These are phyloP conservation scores for Amanita exitialis DNA, from an alignment of 768 basidiomycete genomes.

Conservation along the genomic window DNA sequence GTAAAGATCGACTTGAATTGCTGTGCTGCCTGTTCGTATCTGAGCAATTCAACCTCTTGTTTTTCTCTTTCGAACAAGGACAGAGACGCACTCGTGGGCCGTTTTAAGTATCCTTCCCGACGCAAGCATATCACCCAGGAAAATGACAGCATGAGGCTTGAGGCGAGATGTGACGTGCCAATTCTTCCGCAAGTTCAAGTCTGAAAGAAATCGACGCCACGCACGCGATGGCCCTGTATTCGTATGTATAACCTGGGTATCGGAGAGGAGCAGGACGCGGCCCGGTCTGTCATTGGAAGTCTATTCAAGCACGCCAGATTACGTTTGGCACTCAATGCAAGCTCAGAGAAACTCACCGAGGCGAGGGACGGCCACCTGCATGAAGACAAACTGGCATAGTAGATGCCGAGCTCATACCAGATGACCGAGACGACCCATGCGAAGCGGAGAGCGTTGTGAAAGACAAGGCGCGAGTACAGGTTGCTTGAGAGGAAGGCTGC, in stretches of 20 bases:
- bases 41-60: constrained; percentile 16
- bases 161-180: constrained; percentile 56
- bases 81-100: constrained; percentile 28
- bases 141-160: constrained; percentile 56
- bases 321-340: not conserved
- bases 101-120: constrained; percentile 44
- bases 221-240: constrained; percentile 25
- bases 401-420: constrained; percentile 56
- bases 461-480: constrained; percentile 19
- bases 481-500: constrained; percentile 1
- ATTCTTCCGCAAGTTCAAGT: constrained; percentile 55
- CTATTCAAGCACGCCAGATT: not conserved
- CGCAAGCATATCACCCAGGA: constrained; percentile 71
- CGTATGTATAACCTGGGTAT: constrained; percentile 8
- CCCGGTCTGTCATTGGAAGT: not conserved
- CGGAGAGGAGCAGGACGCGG: constrained; percentile 5
- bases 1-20: constrained; percentile 59
- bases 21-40: constrained; percentile 48
- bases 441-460: constrained; percentile 34
- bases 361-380: constrained; percentile 49
- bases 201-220: constrained; percentile 34
- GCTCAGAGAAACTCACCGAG: constrained; percentile 15
- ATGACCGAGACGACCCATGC: constrained; percentile 48
- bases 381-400: constrained; percentile 44
- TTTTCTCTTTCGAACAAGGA: not conserved